These are phyloP conservation scores for Tilletia horrida DNA, from an alignment of 1,284 basidiomycete species.

Conservation along the genomic window DNA sequence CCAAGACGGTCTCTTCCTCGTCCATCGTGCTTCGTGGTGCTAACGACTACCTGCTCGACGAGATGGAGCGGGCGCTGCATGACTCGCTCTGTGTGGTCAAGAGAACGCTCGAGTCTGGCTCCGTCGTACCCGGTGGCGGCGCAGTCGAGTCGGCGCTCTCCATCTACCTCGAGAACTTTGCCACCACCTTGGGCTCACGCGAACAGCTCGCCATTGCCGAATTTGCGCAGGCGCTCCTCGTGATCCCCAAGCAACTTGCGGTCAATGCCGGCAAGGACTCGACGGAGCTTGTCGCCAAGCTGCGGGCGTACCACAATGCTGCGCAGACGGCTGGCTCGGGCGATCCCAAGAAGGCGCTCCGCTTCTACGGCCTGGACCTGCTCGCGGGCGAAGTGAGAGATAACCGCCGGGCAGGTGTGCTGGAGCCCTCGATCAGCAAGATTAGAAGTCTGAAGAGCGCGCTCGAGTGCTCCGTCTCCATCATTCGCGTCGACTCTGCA, in stretches of 20 bases:
- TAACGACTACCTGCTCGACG: slow-evolving; percentile 98
- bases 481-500: slow-evolving; percentile 12
- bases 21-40: slow-evolving; percentile 93
- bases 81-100: slow-evolving; percentile 95
- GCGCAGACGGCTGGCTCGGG: slow-evolving; percentile 80
- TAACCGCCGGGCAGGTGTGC: slow-evolving; percentile 85
- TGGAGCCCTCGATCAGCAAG: slow-evolving; percentile 96
- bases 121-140: slow-evolving; percentile 94
- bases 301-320: slow-evolving; percentile 94
- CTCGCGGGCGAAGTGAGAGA: slow-evolving; percentile 91
- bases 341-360: slow-evolving; percentile 90
- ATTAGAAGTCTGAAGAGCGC: slow-evolving; percentile 93
- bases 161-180: slow-evolving; percentile 99
- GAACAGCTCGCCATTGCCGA: slow-evolving; percentile 99
- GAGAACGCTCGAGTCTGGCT: slow-evolving; percentile 90
- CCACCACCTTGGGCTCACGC: slow-evolving; percentile 85
- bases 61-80: slow-evolving; percentile 97
- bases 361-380: slow-evolving; percentile 92
- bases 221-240: slow-evolving; percentile 85
- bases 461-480: slow-evolving; percentile 63
- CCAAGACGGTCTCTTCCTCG: slow-evolving; percentile 88
- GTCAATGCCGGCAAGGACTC: slow-evolving; percentile 99
- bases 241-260: slow-evolving; percentile 94
- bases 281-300: slow-evolving; percentile 92
- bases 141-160: slow-evolving; percentile 95